Evolutionary conservation across 441 rosid genomes (phyloP).

Genomic region (Melastoma candidum): DNA sequence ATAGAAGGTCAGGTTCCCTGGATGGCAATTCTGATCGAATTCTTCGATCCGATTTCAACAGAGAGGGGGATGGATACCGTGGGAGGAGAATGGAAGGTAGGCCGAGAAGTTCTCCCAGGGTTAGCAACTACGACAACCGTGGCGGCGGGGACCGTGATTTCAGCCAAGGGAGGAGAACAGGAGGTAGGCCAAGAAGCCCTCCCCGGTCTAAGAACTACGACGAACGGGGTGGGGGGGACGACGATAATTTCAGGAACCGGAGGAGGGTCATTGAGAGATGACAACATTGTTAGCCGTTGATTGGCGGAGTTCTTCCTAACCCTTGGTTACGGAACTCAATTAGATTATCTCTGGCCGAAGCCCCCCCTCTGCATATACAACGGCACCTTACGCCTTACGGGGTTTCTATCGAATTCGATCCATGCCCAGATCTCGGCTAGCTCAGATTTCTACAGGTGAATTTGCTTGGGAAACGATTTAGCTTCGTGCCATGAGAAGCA

Average conservation of each 20-base stretch:
- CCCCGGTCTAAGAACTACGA: conserved; percentile 18
- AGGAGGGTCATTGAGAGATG: conserved; percentile 49
- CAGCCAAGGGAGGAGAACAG: conserved; percentile 7
- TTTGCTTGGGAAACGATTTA: too few species aligned
- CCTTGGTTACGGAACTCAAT: too few species aligned
- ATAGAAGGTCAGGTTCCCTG: conserved; percentile 20
- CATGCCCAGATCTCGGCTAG: too few species aligned
- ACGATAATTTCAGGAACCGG: conserved; percentile 34
- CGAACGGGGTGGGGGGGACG: conserved; percentile 8
- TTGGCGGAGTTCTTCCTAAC: too few species aligned
- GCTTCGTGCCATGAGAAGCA: too few species aligned
- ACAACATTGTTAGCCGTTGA: conserved; percentile 3
- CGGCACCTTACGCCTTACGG: too few species aligned
- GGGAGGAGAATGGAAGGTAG: conserved; percentile 11
- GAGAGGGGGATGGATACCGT: conserved; percentile 18
- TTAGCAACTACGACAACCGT: conserved; percentile 10
- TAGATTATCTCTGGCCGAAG: too few species aligned
- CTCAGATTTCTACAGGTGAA: too few species aligned
- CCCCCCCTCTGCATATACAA: too few species aligned
- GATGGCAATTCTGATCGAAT: conserved; percentile 20
- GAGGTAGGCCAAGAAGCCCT: conserved; percentile 10
- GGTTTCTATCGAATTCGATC: too few species aligned
- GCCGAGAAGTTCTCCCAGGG: conserved; percentile 17
- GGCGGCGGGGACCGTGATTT: conserved; percentile 21
- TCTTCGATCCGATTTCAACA: conserved; percentile 17